Conservation (phyloP, 192 early-diverging fungal genomes). For the Backusella westeae region DNA sequence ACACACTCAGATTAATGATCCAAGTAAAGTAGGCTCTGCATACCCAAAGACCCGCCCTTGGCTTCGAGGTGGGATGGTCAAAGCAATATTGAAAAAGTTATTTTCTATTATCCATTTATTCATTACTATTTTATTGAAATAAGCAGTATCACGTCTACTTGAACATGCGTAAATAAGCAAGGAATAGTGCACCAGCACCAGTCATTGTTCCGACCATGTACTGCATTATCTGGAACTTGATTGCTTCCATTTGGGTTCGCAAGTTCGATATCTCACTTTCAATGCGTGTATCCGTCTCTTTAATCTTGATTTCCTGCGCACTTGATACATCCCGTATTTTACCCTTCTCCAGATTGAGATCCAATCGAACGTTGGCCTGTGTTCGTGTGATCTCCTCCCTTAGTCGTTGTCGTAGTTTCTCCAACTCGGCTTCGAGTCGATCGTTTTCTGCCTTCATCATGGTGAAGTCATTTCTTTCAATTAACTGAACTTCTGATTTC, state of each 20-base stretch:
- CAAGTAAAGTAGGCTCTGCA: no score
- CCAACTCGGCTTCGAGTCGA: conserved; percentile 75
- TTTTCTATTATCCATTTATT: no score
- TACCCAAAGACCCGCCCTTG: no score
- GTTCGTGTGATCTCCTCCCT: conserved; percentile 79
- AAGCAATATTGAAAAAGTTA: no score
- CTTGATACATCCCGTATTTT: conserved; percentile 82
- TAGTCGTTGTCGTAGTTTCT: conserved; percentile 76
- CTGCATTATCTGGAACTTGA: conserved; percentile 82
- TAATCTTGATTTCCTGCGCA: conserved; percentile 79
- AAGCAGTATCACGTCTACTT: background rate
- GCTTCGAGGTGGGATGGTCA: no score
- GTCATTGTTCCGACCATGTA: conserved; percentile 79
- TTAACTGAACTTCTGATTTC: conserved; percentile 79
- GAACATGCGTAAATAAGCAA: conserved; percentile 63
- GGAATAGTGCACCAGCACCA: conserved; percentile 74
- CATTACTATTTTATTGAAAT: no score
- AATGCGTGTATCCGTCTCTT: conserved; percentile 85
- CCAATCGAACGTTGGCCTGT: conserved; percentile 81
- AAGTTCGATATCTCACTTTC: conserved; percentile 84
- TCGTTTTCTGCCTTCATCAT: conserved; percentile 81
- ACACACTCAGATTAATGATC: no score
- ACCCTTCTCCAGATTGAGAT: conserved; percentile 86
- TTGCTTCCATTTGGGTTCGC: conserved; percentile 85
- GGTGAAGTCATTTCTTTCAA: conserved; percentile 88